Base-by-base conservation (phyloP, 1,284 basidiomycete genomes). In the Crucibulum cyathiforme region DNA sequence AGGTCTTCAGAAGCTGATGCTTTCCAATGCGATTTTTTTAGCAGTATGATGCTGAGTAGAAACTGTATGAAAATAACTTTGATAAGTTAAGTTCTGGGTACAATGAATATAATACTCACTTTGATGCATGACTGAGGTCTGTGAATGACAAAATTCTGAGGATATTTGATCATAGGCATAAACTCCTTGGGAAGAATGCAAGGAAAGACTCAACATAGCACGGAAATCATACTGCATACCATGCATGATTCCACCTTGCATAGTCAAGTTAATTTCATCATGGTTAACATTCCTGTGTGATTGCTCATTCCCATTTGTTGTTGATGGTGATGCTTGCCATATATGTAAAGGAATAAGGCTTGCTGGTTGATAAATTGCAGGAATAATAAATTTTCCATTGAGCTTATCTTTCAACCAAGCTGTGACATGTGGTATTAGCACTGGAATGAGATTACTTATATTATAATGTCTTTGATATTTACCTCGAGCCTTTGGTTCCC, bases 221-320 rank as follows among this genome's bases (percentile, higher is more conserved):
- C 51, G 36, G 17, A 8, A 36, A 36, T 58, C 56, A 34, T 58
- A 53, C 19, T 58, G 56, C 56, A 52, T 17, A 9, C 56, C 56
- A 9, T 31, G 38, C 49, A 58, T 58, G n/a, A 58, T 58, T 5
- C 37, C 56, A 9, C 50, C 50, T 8, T 53, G 38, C 50, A 58
- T 8, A 13, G 56, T 58, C 13, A 58, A 37, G 6, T 43, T 36
- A 3, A 58, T 34, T 15, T 48, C 51, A 36, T 58, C 56, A 13
- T 38, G 49, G 10, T 39, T 58, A 38, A 58, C 50, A 36, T 46
- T 53, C 8, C 51, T 48, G 34, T 58, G 56, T 9, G 50, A 19
- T 53, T 58, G 56, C 24, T 58, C 56, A 53, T 58, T 58, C 2
- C 56, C 56, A 53, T 58, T 58, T 15, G 50, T 53, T 9, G 12